Base-by-base conservation (phyloP, 23 red algal genomes). In the Gracilaria gracilis region DNA sequence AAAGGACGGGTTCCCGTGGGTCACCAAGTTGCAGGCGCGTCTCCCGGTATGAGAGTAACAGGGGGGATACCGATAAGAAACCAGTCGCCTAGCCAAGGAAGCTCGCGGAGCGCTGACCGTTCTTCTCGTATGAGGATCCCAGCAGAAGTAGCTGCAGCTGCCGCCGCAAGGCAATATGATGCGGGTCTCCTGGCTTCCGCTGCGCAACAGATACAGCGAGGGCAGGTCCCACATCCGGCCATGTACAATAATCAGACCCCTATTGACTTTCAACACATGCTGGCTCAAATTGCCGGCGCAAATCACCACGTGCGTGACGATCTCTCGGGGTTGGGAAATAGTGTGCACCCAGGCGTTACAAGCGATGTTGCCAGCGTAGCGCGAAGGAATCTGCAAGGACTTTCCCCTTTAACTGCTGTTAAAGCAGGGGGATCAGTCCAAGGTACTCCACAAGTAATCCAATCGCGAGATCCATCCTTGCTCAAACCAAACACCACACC, bases 21-120 rank as follows among this genome's bases (percentile, higher is more conserved):
- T 35, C 23, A 70, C 28, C 65, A 70, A 38, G 24, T 70, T 36
- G 9, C 65, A 17, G 35, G 35, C 25, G 65, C 28, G 5, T 70
- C 65, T 70, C 65, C 65, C 12, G 65, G 65, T 34, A 70, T 70
- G 65, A 70, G 65, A 25, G 24, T 16, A 70, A 34, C 65, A 9
- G 65, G 65, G 25, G 65, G 13, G 4, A 35, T 70, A 36, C 28
- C 65, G 4, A 28, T 70, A 70, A 35, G 65, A 38, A 70, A 70
- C 35, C 65, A 70, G 17, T 70, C 65, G 34, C 65, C 65, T 8
- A 70, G 65, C 28, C 65, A 70, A 38, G 65, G 65, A 33, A 70
- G 65, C 17, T 70, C 65, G 23, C 65, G 35, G 12, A 70, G 35
- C 65, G 35, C 65, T 33, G 65, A 70, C 9, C 28, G 65, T 36